Evolutionary conservation across 2,329 filamentous ascomycete species (phyloP).

Genomic region (Clarireedia paspali): DNA sequence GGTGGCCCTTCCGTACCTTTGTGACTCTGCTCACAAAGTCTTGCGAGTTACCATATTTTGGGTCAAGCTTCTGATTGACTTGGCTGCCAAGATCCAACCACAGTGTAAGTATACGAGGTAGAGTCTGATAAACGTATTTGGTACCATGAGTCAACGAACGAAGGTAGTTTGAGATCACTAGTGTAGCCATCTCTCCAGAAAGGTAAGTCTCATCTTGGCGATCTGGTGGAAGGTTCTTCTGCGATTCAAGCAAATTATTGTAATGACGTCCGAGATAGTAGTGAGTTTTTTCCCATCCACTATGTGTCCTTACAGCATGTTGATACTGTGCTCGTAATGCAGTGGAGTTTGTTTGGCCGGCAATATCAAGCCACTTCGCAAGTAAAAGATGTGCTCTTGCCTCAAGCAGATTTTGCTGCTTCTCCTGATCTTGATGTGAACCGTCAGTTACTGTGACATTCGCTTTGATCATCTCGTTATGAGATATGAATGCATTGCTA

Average conservation of each 20-base stretch:
- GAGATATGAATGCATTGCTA: constrained; percentile 61
- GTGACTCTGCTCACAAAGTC: constrained; percentile 45
- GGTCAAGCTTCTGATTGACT: constrained; percentile 51
- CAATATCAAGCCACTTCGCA: constrained; percentile 92
- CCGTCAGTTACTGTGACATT: constrained; percentile 14
- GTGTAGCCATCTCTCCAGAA: constrained; percentile 74
- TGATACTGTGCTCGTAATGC: constrained; percentile 77
- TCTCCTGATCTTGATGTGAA: constrained; percentile 14
- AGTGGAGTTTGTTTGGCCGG: constrained; percentile 84
- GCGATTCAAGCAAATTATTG: constrained; percentile 88
- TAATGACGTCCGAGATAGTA: constrained; percentile 97
- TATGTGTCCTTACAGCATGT: constrained; percentile 61
- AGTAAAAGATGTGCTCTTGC: constrained; percentile 78
- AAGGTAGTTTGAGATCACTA: constrained; percentile 91
- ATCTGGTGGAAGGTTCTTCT: constrained; percentile 66
- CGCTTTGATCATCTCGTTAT: constrained; percentile 21
- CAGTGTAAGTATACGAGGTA: constrained; percentile 83
- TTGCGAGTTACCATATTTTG: constrained; percentile 36
- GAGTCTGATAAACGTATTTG: constrained; percentile 92
- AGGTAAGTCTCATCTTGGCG: constrained; percentile 73
- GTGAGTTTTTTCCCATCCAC: constrained; percentile 90
- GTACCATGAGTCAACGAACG: constrained; percentile 81
- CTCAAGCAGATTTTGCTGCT: constrained; percentile 53
- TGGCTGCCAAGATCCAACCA: constrained; percentile 89
- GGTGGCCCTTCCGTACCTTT: constrained; percentile 52